Conservation (phyloP, 768 basidiomycete genomes). For the Austroboletus festivus region DNA sequence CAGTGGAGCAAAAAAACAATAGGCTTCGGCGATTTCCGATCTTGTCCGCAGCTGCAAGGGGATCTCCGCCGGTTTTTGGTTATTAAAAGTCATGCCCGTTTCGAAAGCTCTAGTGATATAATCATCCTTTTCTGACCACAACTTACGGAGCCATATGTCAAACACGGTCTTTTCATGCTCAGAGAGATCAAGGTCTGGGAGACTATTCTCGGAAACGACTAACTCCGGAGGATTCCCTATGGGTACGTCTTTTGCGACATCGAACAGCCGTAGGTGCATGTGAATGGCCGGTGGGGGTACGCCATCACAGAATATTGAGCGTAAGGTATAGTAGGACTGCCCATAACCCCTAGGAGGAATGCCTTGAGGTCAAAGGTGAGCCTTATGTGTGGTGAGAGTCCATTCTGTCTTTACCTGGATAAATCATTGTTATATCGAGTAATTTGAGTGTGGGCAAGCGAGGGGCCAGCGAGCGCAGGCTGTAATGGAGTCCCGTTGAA, state of each 20-base stretch:
- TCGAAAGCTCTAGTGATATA: slow-evolving; percentile 66
- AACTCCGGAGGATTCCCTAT: slow-evolving; percentile 55
- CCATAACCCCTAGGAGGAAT: slow-evolving; percentile 79
- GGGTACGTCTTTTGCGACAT: slow-evolving; percentile 64
- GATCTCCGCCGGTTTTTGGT: slow-evolving; percentile 42
- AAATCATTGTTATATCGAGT: slow-evolving; percentile 89
- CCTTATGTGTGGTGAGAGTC: background rate
- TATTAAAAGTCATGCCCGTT: slow-evolving; percentile 43
- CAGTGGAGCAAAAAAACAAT: slow-evolving; percentile 67
- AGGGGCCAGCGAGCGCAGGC: slow-evolving; percentile 75
- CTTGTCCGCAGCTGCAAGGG: slow-evolving; percentile 54
- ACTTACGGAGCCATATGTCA: slow-evolving; percentile 74
- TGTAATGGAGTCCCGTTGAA: slow-evolving; percentile 87
- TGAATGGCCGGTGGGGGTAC: slow-evolving; percentile 83
- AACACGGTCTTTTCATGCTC: slow-evolving; percentile 62
- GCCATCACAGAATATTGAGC: slow-evolving; percentile 80
- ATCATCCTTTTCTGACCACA: slow-evolving; percentile 86
- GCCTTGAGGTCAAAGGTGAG: slow-evolving; percentile 39
- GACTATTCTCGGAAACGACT: slow-evolving; percentile 27
- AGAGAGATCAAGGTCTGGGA: slow-evolving; percentile 48
- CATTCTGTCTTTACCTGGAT: slow-evolving; percentile 59
- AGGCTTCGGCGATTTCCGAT: slow-evolving; percentile 62
- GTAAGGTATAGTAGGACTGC: slow-evolving; percentile 85
- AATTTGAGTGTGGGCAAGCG: slow-evolving; percentile 74
- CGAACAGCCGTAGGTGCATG: slow-evolving; percentile 80